A percentile compares a stretch with the other conserved stretches of the same genome.
Evolutionary conservation across 768 basidiomycete genomes (phyloP).

Genomic region (Cubamyces lactineus): DNA sequence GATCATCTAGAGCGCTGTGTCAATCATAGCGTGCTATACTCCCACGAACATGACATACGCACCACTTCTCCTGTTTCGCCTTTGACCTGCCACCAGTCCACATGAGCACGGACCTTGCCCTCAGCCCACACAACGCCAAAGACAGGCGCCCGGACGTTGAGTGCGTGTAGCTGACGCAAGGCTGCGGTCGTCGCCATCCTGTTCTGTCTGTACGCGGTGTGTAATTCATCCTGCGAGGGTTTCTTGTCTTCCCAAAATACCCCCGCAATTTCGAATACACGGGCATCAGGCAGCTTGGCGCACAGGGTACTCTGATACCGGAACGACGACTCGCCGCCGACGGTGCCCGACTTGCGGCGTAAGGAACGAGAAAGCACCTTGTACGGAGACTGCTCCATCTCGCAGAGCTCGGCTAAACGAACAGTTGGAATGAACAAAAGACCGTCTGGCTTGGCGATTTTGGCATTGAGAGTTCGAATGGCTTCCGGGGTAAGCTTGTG

Average conservation of each 20-base stretch:
- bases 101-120: conserved; percentile 54
- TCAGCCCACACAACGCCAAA: conserved; percentile 59
- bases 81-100: conserved; percentile 52
- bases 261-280: conserved; percentile 56
- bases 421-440: conserved; percentile 49
- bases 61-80: conserved; percentile 2
- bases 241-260: conserved; percentile 67
- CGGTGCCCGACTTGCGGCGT: conserved; percentile 39
- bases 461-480: conserved; percentile 47
- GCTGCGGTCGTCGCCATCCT: conserved; percentile 56
- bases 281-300: conserved; percentile 47
- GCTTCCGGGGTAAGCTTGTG: conserved; percentile 35
- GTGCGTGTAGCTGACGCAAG: conserved; percentile 52
- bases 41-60: background rate
- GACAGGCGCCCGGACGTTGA: conserved; percentile 49
- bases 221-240: conserved; percentile 49
- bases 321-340: conserved; percentile 49
- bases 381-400: conserved; percentile 49
- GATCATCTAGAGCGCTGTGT: conserved; percentile 40
- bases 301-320: conserved; percentile 55
- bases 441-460: conserved; percentile 53
- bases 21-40: background rate
- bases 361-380: conserved; percentile 48
- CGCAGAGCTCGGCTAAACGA: conserved; percentile 45
- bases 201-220: conserved; percentile 61